Evolutionary conservation across 2,329 filamentous ascomycete genomes (phyloP), one percentile per base, ranked within the genome.

Genomic region (Huntiella abstrusa): DNA sequence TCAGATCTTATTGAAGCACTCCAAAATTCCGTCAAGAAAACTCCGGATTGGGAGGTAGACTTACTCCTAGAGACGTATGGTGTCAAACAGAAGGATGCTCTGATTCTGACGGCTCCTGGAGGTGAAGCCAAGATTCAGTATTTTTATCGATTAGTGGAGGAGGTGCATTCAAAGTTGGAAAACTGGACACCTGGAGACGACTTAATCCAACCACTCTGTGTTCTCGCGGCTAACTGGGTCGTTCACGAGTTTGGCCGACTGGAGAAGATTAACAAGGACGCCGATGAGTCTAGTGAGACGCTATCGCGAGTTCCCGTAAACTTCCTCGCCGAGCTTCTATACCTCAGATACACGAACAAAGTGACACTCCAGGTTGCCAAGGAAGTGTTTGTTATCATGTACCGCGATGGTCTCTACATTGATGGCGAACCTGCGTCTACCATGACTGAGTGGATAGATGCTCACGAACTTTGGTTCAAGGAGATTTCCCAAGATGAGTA

Each of bases 81-180:
- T 0, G 65, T 98, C 10, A 81, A 78, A 0, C 59, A 75, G 5
- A 91, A 91, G 57, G 91, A 98, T 56, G 87, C 88, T 1, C 72
- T 83, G 52, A 82, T 86, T 0, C 65, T 98, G 33, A 69, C 87
- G 41, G 70, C 74, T 5, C 65, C 93, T 1, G 83, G 96, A 52
- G 73, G 80, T 46, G 87, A 87, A 5, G 77, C 77, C 5, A 73
- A 87, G 37, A 64, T 91, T 3, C 79, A 94, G 53, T 95, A 87
- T 59, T 92, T 86, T 56, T 78, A 81, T 56, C 69, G 73, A 19
- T 73, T 84, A 0, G 65, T 83, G 1, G 64, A 68, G 2, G 57
- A 59, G 1, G 55, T 79, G 1, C 59, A 64, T 41, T 43, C 0
- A 48, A 39, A 0, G 13, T 54, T 44, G 42, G 59, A 43, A 54